These are phyloP conservation scores for Mycena olivaceomarginata DNA, from an alignment of 768 basidiomycete genomes.

Conservation along the genomic window DNA sequence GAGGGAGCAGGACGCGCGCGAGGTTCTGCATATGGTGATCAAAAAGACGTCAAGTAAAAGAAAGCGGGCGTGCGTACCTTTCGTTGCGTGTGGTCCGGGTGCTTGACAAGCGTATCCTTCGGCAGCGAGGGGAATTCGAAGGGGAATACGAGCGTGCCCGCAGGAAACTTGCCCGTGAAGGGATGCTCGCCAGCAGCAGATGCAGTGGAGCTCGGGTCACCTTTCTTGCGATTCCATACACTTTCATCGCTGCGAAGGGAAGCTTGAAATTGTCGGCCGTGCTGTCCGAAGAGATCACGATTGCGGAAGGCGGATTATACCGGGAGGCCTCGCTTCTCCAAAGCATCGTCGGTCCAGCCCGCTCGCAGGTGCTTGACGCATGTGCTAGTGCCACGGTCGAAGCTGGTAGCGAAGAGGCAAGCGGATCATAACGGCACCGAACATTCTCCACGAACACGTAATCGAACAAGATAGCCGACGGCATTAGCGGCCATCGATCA, in stretches of 20 bases:
- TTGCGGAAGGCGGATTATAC: too few relatives aligned
- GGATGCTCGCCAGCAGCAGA: background rate
- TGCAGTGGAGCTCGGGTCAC: slow-evolving; percentile 15
- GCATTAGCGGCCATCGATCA: too few relatives aligned
- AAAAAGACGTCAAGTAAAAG: background rate
- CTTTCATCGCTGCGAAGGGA: slow-evolving; percentile 27
- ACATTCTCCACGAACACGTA: too few relatives aligned
- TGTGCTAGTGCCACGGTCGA: too few relatives aligned
- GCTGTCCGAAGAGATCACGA: slow-evolving; percentile 10
- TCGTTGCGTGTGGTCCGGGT: slow-evolving; percentile 19
- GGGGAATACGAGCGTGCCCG: slow-evolving; percentile 36
- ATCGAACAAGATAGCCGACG: too few relatives aligned
- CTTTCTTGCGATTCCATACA: slow-evolving; percentile 38
- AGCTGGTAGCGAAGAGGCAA: too few relatives aligned
- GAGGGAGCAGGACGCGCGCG: slow-evolving; percentile 38
- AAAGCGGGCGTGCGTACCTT: slow-evolving; percentile 11
- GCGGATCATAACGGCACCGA: too few relatives aligned
- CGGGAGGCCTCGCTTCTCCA: too few relatives aligned
- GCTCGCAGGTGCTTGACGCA: too few relatives aligned
- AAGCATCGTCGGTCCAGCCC: too few relatives aligned
- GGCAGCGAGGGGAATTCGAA: slow-evolving; percentile 39
- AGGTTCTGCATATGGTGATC: slow-evolving; percentile 26
- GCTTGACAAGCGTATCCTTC: slow-evolving; percentile 25
- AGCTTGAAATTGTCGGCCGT: slow-evolving; percentile 21
- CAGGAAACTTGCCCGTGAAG: slow-evolving; percentile 39